Percentiles rank a stretch among this genome's conserved stretches.
Evolutionary conservation across 2,329 filamentous ascomycete genomes (phyloP).

Genomic region (Fusarium verrucosum): DNA sequence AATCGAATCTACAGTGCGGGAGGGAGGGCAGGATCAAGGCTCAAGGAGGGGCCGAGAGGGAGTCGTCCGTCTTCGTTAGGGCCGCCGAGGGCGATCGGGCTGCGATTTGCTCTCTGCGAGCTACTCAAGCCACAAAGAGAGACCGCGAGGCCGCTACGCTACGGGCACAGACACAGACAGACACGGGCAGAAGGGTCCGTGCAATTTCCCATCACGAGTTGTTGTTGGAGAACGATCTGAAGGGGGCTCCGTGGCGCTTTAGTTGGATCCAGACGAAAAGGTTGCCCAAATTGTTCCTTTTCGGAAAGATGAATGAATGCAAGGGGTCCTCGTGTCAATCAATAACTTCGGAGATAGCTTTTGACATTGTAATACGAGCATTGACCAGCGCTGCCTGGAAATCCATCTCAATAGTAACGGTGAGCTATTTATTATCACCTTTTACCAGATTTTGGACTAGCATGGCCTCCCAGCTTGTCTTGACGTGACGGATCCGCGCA

Average conservation of each 20-base stretch:
- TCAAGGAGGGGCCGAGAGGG: conserved; percentile 28
- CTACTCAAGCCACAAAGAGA: conserved; percentile 17
- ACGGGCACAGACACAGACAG: too few relatives aligned
- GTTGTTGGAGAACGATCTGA: conserved; percentile 14
- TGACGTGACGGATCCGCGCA: conserved; percentile 11
- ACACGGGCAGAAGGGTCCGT: conserved; percentile 35
- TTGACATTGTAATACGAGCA: neutral
- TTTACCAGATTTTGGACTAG: conserved; percentile 20
- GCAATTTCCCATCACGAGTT: conserved; percentile 27
- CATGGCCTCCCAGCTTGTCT: conserved; percentile 10
- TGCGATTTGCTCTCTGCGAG: conserved; percentile 34
- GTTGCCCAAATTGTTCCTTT: conserved; percentile 32
- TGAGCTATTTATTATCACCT: conserved; percentile 12
- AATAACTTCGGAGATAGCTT: conserved; percentile 2
- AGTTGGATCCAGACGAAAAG: conserved; percentile 29
- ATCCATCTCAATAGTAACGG: conserved; percentile 20
- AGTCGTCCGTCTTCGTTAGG: too few relatives aligned
- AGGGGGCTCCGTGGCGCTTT: conserved; percentile 32
- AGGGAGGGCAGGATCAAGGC: conserved; percentile 18
- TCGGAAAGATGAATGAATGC: conserved; percentile 21
- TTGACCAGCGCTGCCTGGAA: neutral
- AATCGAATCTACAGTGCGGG: conserved; percentile 6
- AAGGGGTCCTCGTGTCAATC: conserved; percentile 13
- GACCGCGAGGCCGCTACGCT: conserved; percentile 12
- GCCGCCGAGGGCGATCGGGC: conserved; percentile 29